Evolutionary conservation across 2,329 filamentous ascomycete species (phyloP), one percentile per base, ranked within the genome.

Genomic region (Fusarium pininemorale): DNA sequence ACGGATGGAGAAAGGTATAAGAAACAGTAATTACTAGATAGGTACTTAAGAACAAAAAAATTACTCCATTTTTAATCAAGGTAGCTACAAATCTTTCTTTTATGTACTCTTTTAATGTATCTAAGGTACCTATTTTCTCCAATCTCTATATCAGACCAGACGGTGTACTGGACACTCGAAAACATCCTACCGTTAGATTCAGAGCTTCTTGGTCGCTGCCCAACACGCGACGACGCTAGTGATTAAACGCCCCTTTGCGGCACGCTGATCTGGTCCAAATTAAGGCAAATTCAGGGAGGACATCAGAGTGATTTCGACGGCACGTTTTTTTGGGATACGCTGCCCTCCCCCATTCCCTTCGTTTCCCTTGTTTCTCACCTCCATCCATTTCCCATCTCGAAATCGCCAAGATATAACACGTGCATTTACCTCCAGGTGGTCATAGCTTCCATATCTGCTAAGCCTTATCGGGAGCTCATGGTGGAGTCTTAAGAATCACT

Each of bases 381-480:
- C 26, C 22, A 61, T 37, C 30, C 26, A 50, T 41, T 32, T 42
- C 45, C 47, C 51, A 55, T 32, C 51, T 69, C 51, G 22, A 67
- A 60, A 65, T 51, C 59, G 71, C 66, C 62, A 71, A 75, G 62
- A 39, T 56, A 74, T 73, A 73, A 74, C 80, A 79, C 78, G 77
- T 73, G 66, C 53, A 70, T 58, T 24, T 37, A 30, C 37, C 38
- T 42, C 51, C n/a, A 35, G 54, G 60, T 79, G 79, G 78, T 75
- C 79, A 79, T 79, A 80, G 79, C 78, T 79, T 69, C 66, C 58
- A 54, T 54, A 48, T 37, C 30, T 66, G 48, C 75, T 78, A 80
- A 78, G 72, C 79, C 75, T 70, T 76, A 72, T 77, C 69, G 61
- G 71, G 73, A 59, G 61, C 30, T 45, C 39, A 35, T 55, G 42